Percentiles rank a stretch among this genome's conserved stretches.
Conservation (phyloP, 1,139 yeast species). For the Petasospora rhodanensis region DNA sequence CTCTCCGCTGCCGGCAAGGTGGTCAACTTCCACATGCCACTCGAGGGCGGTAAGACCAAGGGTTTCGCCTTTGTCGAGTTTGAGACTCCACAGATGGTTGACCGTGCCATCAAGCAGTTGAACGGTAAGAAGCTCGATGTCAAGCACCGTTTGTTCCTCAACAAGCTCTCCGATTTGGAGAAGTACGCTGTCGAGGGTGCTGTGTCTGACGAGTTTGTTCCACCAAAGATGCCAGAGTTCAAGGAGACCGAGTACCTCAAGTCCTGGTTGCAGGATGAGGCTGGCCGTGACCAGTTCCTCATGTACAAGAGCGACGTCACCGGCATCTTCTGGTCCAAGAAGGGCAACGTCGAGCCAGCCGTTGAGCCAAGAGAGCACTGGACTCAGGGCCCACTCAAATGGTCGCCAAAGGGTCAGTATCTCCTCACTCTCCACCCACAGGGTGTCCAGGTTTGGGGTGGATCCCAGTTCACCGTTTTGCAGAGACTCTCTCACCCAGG, state of each 20-base stretch:
- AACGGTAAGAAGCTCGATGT: conserved; percentile 91
- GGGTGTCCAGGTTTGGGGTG: conserved; percentile 98
- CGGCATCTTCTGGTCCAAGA: conserved; percentile 85
- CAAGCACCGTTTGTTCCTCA: conserved; percentile 84
- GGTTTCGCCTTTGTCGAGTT: conserved; percentile 89
- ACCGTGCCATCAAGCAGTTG: conserved; percentile 71
- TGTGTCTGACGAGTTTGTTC: conserved; percentile 58
- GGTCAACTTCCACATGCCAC: conserved; percentile 64
- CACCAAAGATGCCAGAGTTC: conserved; percentile 68
- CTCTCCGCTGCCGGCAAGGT: conserved; percentile 61
- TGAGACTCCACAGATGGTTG: conserved; percentile 63
- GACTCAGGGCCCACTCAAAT: conserved; percentile 83
- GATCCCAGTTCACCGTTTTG: conserved; percentile 68
- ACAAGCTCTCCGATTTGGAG: conserved; percentile 80
- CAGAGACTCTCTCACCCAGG: conserved; percentile 84
- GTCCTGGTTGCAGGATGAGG: conserved; percentile 86
- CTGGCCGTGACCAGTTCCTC: conserved; percentile 87
- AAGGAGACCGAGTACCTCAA: conserved; percentile 75
- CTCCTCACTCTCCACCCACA: conserved; percentile 87
- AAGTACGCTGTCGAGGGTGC: conserved; percentile 70
- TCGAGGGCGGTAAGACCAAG: conserved; percentile 73
- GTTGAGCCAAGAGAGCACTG: conserved; percentile 78
- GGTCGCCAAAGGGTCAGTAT: conserved; percentile 92
- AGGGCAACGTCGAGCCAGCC: conserved; percentile 69
- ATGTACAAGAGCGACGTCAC: conserved; percentile 78